These are phyloP conservation scores for Aegilops umbellulata DNA, from an alignment of 176 grass and related monocot species.

Conservation along the genomic window DNA sequence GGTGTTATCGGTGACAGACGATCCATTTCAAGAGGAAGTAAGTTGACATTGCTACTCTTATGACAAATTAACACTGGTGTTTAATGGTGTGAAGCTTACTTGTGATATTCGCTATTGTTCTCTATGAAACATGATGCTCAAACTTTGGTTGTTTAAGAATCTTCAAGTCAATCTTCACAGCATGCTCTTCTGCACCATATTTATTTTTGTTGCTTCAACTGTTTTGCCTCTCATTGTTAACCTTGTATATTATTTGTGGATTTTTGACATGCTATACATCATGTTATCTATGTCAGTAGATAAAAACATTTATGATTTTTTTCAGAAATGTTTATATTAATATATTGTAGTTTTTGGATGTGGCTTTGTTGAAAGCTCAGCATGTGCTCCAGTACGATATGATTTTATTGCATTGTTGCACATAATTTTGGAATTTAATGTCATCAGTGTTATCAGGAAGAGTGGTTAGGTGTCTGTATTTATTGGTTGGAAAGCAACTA, in stretches of 20 bases:
- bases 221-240: not conserved
- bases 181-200: conserved; percentile 10
- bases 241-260: not conserved
- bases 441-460: not conserved
- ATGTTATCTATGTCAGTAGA: not conserved
- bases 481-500: conserved; percentile 11
- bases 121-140: not conserved
- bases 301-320: not conserved
- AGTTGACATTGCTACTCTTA: conserved; percentile 41
- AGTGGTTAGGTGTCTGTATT: not conserved
- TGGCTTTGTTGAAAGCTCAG: not conserved
- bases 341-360: conserved; percentile 3
- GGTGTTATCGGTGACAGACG: conserved; percentile 93
- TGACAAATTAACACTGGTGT: not conserved
- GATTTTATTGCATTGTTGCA: not conserved
- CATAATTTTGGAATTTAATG: not conserved
- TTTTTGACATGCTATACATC: conserved; percentile 2
- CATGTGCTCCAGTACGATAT: not conserved
- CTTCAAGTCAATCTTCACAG: not conserved
- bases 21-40: conserved; percentile 98
- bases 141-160: not conserved
- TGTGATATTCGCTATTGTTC: not conserved
- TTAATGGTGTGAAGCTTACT: not conserved
- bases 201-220: not conserved
- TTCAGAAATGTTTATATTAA: not conserved